Conservation (phyloP, 495 filamentous ascomycete genomes). For the Melanomma pulvis-pyrius region DNA sequence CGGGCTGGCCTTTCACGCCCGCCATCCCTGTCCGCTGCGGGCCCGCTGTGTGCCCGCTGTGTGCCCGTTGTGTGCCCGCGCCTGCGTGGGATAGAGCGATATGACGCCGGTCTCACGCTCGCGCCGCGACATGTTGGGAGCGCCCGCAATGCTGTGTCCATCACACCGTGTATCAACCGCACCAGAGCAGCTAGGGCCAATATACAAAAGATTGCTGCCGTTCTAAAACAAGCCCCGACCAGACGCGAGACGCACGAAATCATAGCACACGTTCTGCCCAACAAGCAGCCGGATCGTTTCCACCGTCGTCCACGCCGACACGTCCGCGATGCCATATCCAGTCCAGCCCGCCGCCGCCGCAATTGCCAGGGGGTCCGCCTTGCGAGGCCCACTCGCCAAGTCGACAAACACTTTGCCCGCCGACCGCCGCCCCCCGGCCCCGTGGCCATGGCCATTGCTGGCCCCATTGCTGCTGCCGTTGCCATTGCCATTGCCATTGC, state of each 20-base stretch:
- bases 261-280: slow-evolving; percentile 83
- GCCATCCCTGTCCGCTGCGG: background rate
- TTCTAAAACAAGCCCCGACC: slow-evolving; percentile 67
- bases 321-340: slow-evolving; percentile 76
- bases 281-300: slow-evolving; percentile 76
- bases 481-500: slow-evolving; percentile 8
- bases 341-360: slow-evolving; percentile 74
- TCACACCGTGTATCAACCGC: background rate
- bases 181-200: slow-evolving; percentile 13
- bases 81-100: background rate
- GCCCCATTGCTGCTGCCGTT: slow-evolving; percentile 11
- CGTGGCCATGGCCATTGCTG: slow-evolving; percentile 39
- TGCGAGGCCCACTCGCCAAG: slow-evolving; percentile 69
- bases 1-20: background rate
- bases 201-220: slow-evolving; percentile 1
- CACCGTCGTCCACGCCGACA: slow-evolving; percentile 79
- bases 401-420: slow-evolving; percentile 79
- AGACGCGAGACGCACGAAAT: slow-evolving; percentile 78
- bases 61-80: background rate
- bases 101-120: background rate
- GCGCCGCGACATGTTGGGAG: background rate
- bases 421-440: slow-evolving; percentile 47
- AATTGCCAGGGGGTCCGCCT: slow-evolving; percentile 67
- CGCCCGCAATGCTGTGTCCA: background rate
- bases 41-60: background rate